Evolutionary conservation across 768 basidiomycete species (phyloP).

Genomic region (Phylloporus sp.): DNA sequence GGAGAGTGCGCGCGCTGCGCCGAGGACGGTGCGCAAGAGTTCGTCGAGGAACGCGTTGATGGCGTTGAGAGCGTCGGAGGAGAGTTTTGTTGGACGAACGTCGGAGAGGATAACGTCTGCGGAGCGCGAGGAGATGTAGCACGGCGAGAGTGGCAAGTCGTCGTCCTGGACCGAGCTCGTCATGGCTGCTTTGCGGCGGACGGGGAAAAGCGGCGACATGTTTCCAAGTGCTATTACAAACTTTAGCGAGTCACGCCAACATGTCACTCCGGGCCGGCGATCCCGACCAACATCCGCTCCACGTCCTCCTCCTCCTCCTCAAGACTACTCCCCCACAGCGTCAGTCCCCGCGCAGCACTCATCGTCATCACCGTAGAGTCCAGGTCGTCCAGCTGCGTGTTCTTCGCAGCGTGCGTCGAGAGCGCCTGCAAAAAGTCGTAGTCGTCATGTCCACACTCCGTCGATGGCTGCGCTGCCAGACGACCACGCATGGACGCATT

Average conservation of each 20-base stretch:
- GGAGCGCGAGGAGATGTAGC: conserved; percentile 76
- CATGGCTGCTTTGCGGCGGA: too few relatives aligned
- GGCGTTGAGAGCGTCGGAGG: conserved; percentile 65
- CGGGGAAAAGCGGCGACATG: conserved; percentile 12
- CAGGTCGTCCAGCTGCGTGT: conserved; percentile 42
- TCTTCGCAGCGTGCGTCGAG: conserved; percentile 38
- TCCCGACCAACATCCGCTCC: conserved; percentile 19
- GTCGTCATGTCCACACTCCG: conserved; percentile 33
- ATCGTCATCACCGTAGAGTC: conserved; percentile 45
- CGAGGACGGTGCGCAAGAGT: conserved; percentile 69
- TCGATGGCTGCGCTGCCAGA: conserved; percentile 9
- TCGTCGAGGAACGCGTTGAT: conserved; percentile 85
- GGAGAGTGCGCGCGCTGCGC: conserved; percentile 58
- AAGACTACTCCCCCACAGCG: conserved; percentile 37
- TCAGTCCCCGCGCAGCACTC: conserved; percentile 44
- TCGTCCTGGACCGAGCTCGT: conserved; percentile 9
- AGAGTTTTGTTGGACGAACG: conserved; percentile 85
- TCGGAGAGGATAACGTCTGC: conserved; percentile 92
- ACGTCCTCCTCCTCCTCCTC: conserved; percentile 21
- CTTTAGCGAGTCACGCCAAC: conserved; percentile 22
- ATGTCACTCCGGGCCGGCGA: conserved; percentile 1
- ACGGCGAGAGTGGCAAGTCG: conserved; percentile 42
- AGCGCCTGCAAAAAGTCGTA: conserved; percentile 49
- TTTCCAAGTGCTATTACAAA: conserved; percentile 10
- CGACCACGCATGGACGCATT: conserved; percentile 40